Evolutionary conservation across 306 rosid genomes (phyloP).

Genomic region (Cajanus cajan): DNA sequence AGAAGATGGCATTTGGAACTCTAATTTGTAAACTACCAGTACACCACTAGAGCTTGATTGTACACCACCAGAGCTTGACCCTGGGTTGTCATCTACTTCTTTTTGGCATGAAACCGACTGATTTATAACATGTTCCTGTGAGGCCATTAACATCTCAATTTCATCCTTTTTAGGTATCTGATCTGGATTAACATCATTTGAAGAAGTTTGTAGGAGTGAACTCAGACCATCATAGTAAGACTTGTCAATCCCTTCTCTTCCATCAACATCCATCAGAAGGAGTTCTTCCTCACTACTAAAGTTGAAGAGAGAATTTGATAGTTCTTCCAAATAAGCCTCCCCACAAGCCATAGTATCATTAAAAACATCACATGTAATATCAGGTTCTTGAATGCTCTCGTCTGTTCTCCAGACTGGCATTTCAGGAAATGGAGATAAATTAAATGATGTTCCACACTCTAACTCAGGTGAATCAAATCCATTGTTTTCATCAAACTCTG

Average conservation of each 20-base stretch:
- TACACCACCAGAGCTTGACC: slow-evolving; percentile 34
- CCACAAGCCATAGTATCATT: slow-evolving; percentile 45
- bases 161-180: slow-evolving; percentile 36
- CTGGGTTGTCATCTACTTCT: slow-evolving; percentile 44
- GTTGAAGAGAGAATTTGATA: slow-evolving; percentile 77
- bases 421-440: slow-evolving; percentile 65
- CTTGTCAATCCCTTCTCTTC: slow-evolving; percentile 66
- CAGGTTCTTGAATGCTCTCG: slow-evolving; percentile 38
- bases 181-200: slow-evolving; percentile 48
- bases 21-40: slow-evolving; percentile 39
- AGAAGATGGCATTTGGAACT: slow-evolving; percentile 47
- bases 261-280: slow-evolving; percentile 58
- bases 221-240: slow-evolving; percentile 82
- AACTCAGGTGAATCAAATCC: slow-evolving; percentile 61
- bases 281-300: slow-evolving; percentile 84
- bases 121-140: slow-evolving; percentile 35
- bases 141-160: slow-evolving; percentile 37
- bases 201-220: slow-evolving; percentile 69
- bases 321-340: slow-evolving; percentile 67
- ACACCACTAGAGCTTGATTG: slow-evolving; percentile 36
- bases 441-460: slow-evolving; percentile 63
- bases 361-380: slow-evolving; percentile 44
- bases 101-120: slow-evolving; percentile 39
- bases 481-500: slow-evolving; percentile 53
- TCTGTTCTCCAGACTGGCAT: slow-evolving; percentile 61